Conservation (phyloP, 2,329 filamentous ascomycete genomes). For the Talaromyces sp. region DNA sequence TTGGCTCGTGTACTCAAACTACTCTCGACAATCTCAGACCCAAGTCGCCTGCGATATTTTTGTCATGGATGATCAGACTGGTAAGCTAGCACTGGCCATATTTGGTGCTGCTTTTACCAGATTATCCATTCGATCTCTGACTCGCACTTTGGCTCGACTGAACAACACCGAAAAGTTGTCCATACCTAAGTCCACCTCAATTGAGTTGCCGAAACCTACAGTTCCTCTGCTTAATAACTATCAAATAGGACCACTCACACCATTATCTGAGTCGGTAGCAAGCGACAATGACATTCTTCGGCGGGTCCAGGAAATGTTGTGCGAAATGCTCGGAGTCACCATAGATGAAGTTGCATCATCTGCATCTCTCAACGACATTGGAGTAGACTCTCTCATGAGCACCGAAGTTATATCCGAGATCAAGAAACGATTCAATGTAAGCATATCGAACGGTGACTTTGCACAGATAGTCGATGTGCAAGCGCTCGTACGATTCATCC, state of each 20-base stretch:
- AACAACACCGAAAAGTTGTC: neutral
- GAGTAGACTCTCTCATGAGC: neutral
- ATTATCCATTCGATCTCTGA: neutral
- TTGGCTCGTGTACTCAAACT: neutral
- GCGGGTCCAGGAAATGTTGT: neutral
- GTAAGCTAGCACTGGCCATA: neutral
- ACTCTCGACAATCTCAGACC: neutral
- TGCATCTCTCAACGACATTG: neutral
- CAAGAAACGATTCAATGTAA: neutral
- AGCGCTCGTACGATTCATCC: no score
- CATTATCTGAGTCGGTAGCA: no score
- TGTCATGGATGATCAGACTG: neutral
- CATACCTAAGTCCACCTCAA: no score
- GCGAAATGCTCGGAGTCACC: neutral
- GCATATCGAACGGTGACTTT: neutral
- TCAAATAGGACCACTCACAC: no score
- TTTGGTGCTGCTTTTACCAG: neutral
- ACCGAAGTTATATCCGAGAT: neutral
- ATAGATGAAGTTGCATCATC: neutral
- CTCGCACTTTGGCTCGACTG: neutral
- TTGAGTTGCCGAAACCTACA: no score
- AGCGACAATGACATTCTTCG: no score
- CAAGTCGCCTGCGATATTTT: neutral
- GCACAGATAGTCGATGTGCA: neutral
- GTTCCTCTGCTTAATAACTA: no score